These are phyloP conservation scores for Trichoderma sp. DNA, from an alignment of 2,329 filamentous ascomycete species.

Conservation along the genomic window DNA sequence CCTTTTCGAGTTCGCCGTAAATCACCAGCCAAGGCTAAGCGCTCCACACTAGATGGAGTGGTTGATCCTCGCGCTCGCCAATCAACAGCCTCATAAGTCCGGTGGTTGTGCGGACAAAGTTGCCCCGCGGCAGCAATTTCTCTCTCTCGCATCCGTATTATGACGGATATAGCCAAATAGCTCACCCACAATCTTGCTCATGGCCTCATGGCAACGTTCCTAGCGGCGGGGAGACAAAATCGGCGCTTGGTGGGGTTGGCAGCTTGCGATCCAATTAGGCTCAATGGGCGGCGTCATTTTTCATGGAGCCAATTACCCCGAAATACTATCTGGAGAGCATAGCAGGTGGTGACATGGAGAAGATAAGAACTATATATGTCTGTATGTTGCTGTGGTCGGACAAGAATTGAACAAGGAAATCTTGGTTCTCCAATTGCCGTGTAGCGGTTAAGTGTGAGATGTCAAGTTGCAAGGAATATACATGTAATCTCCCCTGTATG, in stretches of 20 bases:
- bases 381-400: not conserved
- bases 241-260: conserved; percentile 1
- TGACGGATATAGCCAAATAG: not conserved
- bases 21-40: not conserved
- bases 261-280: conserved; percentile 17
- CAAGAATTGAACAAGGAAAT: not conserved
- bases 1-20: not conserved
- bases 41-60: not conserved
- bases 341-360: not conserved
- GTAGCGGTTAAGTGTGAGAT: not conserved
- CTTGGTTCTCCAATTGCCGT: not conserved
- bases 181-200: not conserved
- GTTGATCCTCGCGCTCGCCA: conserved; percentile 7
- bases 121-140: conserved; percentile 14
- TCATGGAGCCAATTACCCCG: not conserved
- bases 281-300: conserved; percentile 4
- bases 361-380: not conserved
- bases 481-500: not conserved
- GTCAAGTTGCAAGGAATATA: not conserved
- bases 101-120: conserved; percentile 18
- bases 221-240: not conserved
- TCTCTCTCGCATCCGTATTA: not conserved
- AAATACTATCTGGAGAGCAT: not conserved
- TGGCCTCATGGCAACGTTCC: not conserved
- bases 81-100: not conserved